Conservation (phyloP, 176 grass and related monocot species). For the Rhipidocladum racemiflorum region DNA sequence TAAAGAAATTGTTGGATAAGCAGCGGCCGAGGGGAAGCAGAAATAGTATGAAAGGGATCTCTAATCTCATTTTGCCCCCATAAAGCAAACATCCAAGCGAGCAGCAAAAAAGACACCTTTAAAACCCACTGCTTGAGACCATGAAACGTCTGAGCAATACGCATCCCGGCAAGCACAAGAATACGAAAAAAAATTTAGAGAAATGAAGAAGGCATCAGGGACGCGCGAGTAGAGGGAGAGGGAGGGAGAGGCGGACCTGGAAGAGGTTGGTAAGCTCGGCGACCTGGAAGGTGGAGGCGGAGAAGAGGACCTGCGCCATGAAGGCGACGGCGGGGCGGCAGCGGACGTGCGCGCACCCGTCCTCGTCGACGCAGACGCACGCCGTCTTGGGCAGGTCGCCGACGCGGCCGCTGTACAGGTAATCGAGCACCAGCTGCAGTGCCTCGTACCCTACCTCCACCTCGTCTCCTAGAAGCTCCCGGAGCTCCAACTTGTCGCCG, state of each 20-base stretch:
- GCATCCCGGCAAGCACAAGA: not conserved
- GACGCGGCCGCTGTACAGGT: constrained; percentile 84
- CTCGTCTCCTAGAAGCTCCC: constrained; percentile 47
- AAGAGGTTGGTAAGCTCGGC: constrained; percentile 85
- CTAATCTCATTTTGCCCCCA: not conserved
- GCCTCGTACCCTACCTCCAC: constrained; percentile 72
- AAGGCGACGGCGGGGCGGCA: constrained; percentile 78
- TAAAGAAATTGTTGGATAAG: not conserved
- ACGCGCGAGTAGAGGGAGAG: not conserved
- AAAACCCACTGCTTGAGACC: not conserved
- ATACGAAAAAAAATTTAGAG: not conserved
- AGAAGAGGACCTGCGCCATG: constrained; percentile 79
- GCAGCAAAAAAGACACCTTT: not conserved
- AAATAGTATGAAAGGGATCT: not conserved
- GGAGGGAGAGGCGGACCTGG: constrained; percentile 53
- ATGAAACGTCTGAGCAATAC: not conserved
- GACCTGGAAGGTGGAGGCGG: constrained; percentile 80
- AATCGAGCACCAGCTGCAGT: constrained; percentile 69
- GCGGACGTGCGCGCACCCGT: constrained; percentile 58
- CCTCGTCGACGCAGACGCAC: constrained; percentile 84
- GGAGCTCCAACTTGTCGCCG: constrained; percentile 18
- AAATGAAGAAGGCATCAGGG: not conserved
- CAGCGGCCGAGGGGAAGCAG: not conserved
- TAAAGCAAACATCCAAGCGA: not conserved
- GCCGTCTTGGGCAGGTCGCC: constrained; percentile 56